phyloP scores from a whole-genome alignment of 192 early-diverging fungal genomes.

The Entomortierella chlamydospora region DNA sequence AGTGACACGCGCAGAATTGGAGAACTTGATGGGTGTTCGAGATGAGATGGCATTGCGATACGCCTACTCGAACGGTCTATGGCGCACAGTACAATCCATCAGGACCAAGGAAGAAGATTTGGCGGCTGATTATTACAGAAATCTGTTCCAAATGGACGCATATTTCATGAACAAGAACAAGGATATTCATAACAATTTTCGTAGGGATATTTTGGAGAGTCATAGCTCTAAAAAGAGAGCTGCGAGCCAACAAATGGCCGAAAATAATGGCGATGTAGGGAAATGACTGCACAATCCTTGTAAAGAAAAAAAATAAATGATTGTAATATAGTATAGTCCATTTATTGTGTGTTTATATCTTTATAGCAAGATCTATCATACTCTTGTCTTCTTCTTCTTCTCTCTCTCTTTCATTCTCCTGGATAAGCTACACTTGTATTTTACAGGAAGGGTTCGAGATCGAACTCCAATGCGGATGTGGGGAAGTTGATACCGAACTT shows the following conservation, averaged over 20 bases:
- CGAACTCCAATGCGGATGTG: constrained; percentile 91
- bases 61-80: neutral
- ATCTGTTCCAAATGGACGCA: constrained; percentile 15
- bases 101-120: neutral
- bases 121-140: neutral
- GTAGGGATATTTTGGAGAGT: constrained; percentile 13
- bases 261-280: neutral
- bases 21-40: neutral
- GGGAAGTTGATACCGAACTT: constrained; percentile 90
- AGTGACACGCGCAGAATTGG: neutral
- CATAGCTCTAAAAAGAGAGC: neutral
- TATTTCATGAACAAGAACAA: neutral
- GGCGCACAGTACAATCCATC: neutral
- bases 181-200: neutral
- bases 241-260: neutral
- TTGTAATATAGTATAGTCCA: too few species aligned
- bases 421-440: neutral
- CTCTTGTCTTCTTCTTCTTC: neutral
- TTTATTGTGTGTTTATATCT: neutral
- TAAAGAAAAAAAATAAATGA: too few species aligned
- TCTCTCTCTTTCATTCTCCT: neutral
- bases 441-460: constrained; percentile 95
- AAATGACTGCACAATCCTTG: too few species aligned
- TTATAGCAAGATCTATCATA: too few species aligned
- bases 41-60: constrained; percentile 5